Percentiles rank a stretch among this genome's conserved stretches.
Evolutionary conservation across 2,329 filamentous ascomycete species (phyloP).

Genomic region (Talaromyces sp.): DNA sequence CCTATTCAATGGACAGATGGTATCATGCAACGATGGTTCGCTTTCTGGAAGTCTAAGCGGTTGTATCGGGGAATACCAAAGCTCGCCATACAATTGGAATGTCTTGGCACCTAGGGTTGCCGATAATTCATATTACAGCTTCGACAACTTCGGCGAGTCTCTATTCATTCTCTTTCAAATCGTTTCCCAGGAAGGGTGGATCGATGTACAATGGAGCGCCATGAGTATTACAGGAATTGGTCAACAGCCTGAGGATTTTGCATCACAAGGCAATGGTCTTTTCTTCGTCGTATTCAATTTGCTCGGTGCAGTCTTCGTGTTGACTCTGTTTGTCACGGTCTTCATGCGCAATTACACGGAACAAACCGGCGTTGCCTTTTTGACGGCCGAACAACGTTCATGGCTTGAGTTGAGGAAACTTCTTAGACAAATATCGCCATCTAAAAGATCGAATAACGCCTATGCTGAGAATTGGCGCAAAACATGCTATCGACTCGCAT

Average conservation of each 20-base stretch:
- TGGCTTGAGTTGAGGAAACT: conserved; percentile 95
- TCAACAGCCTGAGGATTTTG: conserved; percentile 65
- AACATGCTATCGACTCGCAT: conserved; percentile 92
- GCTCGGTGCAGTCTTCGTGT: conserved; percentile 89
- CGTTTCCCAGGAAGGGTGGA: conserved; percentile 97
- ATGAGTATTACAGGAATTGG: conserved; percentile 76
- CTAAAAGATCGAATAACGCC: conserved; percentile 80
- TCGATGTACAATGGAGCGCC: conserved; percentile 80
- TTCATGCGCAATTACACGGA: conserved; percentile 99
- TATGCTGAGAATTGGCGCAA: conserved; percentile 74
- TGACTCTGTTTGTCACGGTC: conserved; percentile 96
- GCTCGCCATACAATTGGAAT: conserved; percentile 75
- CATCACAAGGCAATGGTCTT: conserved; percentile 76
- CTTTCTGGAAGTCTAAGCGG: conserved; percentile 56
- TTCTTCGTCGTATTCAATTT: conserved; percentile 98
- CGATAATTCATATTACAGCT: conserved; percentile 79
- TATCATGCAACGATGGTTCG: conserved; percentile 71
- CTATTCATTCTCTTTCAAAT: conserved; percentile 98
- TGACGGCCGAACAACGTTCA: conserved; percentile 92
- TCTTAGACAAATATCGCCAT: conserved; percentile 86
- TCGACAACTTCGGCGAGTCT: conserved; percentile 90
- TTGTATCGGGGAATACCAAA: conserved; percentile 80
- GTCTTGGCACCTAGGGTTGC: conserved; percentile 79
- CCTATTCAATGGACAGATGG: conserved; percentile 79
- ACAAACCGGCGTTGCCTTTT: conserved; percentile 91